A percentile compares a stretch with the other conserved stretches of the same genome.
Conservation (phyloP, 202 grass and related monocot species). For the Panicum hallii region DNA sequence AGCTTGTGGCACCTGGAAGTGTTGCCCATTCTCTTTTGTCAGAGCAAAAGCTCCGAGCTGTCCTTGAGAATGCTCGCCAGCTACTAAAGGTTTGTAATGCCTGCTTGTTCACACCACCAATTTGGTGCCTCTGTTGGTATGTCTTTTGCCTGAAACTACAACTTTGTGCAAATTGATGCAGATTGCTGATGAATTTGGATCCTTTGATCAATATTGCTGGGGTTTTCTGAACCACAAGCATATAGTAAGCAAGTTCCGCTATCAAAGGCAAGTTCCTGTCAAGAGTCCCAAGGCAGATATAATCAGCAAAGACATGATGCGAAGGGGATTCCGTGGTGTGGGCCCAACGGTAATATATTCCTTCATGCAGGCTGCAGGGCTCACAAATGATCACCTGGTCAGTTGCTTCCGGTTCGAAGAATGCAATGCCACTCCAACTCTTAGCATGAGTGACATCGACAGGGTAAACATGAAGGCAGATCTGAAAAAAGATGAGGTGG, state of each 20-base stretch:
- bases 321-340: slow-evolving; percentile 82
- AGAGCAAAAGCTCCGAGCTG: slow-evolving; percentile 75
- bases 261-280: slow-evolving; percentile 77
- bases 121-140: neutral
- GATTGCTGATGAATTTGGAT: slow-evolving; percentile 87
- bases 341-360: slow-evolving; percentile 82
- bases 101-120: slow-evolving; percentile 24
- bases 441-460: neutral
- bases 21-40: slow-evolving; percentile 73
- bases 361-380: slow-evolving; percentile 95
- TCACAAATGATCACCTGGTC: slow-evolving; percentile 88
- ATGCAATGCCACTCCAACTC: slow-evolving; percentile 49
- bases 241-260: slow-evolving; percentile 64
- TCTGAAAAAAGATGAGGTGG: slow-evolving; percentile 30
- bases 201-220: slow-evolving; percentile 87
- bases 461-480: slow-evolving; percentile 35
- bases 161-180: slow-evolving; percentile 51
- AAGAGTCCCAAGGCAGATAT: slow-evolving; percentile 92
- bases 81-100: slow-evolving; percentile 68
- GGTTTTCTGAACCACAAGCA: slow-evolving; percentile 87
- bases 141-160: slow-evolving; percentile 23
- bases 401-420: slow-evolving; percentile 84
- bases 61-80: slow-evolving; percentile 78
- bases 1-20: slow-evolving; percentile 60
- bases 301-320: slow-evolving; percentile 91